Percentiles rank a stretch among this genome's conserved stretches.
These are phyloP conservation scores for Serpula lacrymans DNA, from an alignment of 768 basidiomycete species.

Conservation along the genomic window DNA sequence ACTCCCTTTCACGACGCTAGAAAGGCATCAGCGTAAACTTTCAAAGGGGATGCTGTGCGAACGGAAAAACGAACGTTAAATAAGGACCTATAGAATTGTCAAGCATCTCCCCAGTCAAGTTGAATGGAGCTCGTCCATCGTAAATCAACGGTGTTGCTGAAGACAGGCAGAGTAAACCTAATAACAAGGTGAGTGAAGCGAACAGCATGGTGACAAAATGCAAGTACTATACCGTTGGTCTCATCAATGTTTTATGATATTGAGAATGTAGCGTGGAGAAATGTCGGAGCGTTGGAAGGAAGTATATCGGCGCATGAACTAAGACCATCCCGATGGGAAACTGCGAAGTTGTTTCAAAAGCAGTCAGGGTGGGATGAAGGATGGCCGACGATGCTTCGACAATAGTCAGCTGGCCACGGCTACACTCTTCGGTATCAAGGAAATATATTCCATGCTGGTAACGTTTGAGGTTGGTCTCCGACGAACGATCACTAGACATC, in stretches of 20 bases:
- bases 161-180: slow-evolving; percentile 6
- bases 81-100: slow-evolving; percentile 49
- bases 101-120: slow-evolving; percentile 39
- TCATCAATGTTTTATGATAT: not conserved
- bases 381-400: too few relatives aligned
- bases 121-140: slow-evolving; percentile 51
- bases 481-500: too few relatives aligned
- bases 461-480: too few relatives aligned
- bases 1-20: slow-evolving; percentile 53
- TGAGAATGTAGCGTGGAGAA: not conserved
- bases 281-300: not conserved
- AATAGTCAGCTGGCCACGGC: too few relatives aligned
- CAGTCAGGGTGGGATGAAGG: too few relatives aligned
- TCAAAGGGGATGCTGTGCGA: not conserved
- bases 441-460: too few relatives aligned
- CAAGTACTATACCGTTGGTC: not conserved
- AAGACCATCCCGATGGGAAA: too few relatives aligned
- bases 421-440: too few relatives aligned
- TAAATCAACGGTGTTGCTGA: slow-evolving; percentile 38
- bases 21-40: not conserved
- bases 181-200: not conserved
- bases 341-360: too few relatives aligned
- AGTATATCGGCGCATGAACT: not conserved
- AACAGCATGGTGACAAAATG: not conserved
- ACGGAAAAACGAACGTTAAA: slow-evolving; percentile 41